phyloP scores from a whole-genome alignment of 1,284 basidiomycete genomes.

The Paramarasmius palmivorus region DNA sequence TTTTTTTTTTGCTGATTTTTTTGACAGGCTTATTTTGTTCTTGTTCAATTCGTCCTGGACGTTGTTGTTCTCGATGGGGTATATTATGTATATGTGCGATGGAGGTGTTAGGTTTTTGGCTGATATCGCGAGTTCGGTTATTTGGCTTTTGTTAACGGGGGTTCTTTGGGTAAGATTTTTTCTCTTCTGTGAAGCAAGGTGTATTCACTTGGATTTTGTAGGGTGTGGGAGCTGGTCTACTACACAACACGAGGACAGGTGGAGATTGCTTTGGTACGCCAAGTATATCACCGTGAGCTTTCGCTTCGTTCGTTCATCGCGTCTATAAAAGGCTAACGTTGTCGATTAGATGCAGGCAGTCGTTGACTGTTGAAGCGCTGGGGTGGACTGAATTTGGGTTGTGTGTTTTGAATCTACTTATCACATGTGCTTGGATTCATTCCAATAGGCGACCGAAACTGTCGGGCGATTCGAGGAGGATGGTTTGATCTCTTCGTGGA shows the following conservation, averaged over 20 bases:
- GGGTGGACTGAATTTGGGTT: slow-evolving; percentile 76
- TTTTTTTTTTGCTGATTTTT: neutral
- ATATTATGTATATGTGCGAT: slow-evolving; percentile 68
- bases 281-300: slow-evolving; percentile 52
- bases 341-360: slow-evolving; percentile 59
- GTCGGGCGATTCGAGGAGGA: slow-evolving; percentile 40
- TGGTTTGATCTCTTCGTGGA: slow-evolving; percentile 19
- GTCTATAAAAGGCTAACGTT: neutral
- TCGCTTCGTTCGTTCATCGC: neutral
- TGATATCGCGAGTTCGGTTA: slow-evolving; percentile 71
- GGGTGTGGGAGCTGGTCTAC: slow-evolving; percentile 66
- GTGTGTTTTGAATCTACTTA: slow-evolving; percentile 56
- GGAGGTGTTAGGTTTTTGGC: slow-evolving; percentile 67
- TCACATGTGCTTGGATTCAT: slow-evolving; percentile 64
- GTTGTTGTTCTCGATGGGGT: slow-evolving; percentile 62
- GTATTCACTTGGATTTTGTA: slow-evolving; percentile 25
- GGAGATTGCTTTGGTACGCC: slow-evolving; percentile 55
- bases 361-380: slow-evolving; percentile 67
- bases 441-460: slow-evolving; percentile 35
- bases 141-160: slow-evolving; percentile 67
- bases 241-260: slow-evolving; percentile 60
- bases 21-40: slow-evolving; percentile 52
- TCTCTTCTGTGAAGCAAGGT: slow-evolving; percentile 1
- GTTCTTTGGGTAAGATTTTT: slow-evolving; percentile 58
- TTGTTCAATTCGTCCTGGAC: slow-evolving; percentile 76